These are phyloP conservation scores for Nemania serpens DNA, from an alignment of 2,329 filamentous ascomycete species.

Conservation along the genomic window DNA sequence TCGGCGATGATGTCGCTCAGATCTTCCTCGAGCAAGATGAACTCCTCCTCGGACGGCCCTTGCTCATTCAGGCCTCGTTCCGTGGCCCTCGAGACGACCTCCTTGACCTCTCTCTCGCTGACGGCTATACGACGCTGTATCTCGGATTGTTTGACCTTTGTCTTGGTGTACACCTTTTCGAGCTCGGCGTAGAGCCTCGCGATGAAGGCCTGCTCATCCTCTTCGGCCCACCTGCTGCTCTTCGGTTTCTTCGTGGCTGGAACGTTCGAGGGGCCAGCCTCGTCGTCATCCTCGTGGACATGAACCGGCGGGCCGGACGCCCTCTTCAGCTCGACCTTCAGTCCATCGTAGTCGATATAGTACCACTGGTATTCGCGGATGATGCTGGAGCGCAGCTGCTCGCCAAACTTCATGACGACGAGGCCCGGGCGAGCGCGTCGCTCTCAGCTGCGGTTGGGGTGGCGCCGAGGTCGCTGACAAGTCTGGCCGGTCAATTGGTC, in stretches of 20 bases:
- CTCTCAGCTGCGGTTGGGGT: slow-evolving; percentile 18
- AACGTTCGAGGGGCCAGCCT: slow-evolving; percentile 46
- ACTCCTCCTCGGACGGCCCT: slow-evolving; percentile 84
- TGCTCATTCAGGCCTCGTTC: slow-evolving; percentile 61
- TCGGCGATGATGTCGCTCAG: slow-evolving; percentile 98
- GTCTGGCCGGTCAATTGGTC: slow-evolving; percentile 23
- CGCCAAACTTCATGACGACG: slow-evolving; percentile 83
- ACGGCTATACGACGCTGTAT: slow-evolving; percentile 88
- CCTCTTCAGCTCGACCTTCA: slow-evolving; percentile 85
- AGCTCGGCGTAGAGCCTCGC: slow-evolving; percentile 85
- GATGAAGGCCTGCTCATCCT: slow-evolving; percentile 89
- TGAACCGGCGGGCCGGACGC: slow-evolving; percentile 56
- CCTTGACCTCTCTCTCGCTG: slow-evolving; percentile 86
- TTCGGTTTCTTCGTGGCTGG: slow-evolving; percentile 43
- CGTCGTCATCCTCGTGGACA: slow-evolving; percentile 40
- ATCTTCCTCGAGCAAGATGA: slow-evolving; percentile 90
- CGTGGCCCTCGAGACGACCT: slow-evolving; percentile 76
- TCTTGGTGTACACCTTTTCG: slow-evolving; percentile 97
- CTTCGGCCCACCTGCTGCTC: slow-evolving; percentile 77
- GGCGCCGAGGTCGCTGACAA: slow-evolving; percentile 31
- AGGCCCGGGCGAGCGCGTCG: slow-evolving; percentile 51
- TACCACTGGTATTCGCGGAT: slow-evolving; percentile 98
- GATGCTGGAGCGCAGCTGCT: slow-evolving; percentile 92
- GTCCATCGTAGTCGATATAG: slow-evolving; percentile 96
- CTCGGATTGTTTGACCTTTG: slow-evolving; percentile 95